Evolutionary conservation across 441 rosid species (phyloP).

Genomic region (Isatis lusitanica): DNA sequence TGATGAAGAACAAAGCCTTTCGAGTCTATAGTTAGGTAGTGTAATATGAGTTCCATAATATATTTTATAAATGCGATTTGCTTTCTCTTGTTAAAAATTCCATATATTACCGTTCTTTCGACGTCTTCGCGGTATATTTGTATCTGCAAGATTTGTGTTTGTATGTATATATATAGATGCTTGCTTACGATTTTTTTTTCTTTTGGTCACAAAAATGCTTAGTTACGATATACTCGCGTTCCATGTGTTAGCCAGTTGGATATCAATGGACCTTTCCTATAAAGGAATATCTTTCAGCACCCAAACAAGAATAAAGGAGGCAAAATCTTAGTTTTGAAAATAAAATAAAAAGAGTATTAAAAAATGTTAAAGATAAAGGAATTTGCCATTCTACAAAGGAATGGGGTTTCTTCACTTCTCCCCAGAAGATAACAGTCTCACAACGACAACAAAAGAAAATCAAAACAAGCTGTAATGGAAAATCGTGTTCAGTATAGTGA

Average conservation of each 20-base stretch:
- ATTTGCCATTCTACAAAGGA: constrained; percentile 3
- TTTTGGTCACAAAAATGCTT: not conserved
- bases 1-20: not conserved
- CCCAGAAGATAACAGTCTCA: constrained; percentile 12
- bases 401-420: constrained; percentile 2
- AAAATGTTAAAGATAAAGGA: not conserved
- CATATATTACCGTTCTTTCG: not conserved
- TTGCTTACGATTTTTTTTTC: no score
- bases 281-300: constrained; percentile 15
- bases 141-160: constrained; percentile 25
- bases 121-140: not conserved
- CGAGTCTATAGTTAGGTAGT: not conserved
- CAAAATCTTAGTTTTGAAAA: not conserved
- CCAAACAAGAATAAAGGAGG: constrained; percentile 10
- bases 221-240: not conserved
- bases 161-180: not conserved
- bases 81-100: not conserved
- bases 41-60: not conserved
- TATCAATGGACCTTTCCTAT: constrained; percentile 5
- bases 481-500: not conserved
- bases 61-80: not conserved
- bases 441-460: not conserved
- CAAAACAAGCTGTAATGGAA: not conserved
- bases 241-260: constrained; percentile 33
- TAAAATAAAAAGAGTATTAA: not conserved